These are phyloP conservation scores for Nannochloris sp. DNA, from an alignment of 139 green algal genomes.

Conservation along the genomic window DNA sequence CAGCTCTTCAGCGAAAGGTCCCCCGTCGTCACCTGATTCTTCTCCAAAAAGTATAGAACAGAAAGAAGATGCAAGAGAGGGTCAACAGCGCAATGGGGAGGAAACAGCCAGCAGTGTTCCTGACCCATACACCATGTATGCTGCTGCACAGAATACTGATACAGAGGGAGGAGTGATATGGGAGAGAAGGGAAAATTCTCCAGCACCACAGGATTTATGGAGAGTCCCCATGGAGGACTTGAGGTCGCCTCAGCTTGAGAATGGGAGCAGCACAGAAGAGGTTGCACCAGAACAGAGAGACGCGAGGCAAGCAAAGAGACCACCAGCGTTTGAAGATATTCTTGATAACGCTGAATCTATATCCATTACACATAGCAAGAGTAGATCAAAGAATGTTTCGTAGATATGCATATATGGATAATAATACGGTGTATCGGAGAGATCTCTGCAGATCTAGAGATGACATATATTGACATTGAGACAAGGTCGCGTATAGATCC, in stretches of 20 bases:
- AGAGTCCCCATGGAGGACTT: background rate
- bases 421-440: no score
- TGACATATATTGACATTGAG: no score
- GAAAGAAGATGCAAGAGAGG: background rate
- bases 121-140: background rate
- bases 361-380: background rate
- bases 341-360: conserved; percentile 1
- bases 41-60: background rate
- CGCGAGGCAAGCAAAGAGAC: no score
- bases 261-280: no score
- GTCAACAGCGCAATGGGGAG: background rate
- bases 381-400: background rate
- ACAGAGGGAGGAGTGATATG: background rate
- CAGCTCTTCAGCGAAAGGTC: no score
- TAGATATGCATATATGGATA: background rate
- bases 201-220: background rate
- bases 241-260: background rate
- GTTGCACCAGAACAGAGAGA: no score
- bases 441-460: no score
- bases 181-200: background rate
- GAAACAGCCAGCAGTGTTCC: background rate
- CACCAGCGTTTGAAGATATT: background rate
- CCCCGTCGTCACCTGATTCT: no score
- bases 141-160: background rate
- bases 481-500: no score